Evolutionary conservation across 306 rosid genomes (phyloP), one percentile per base, ranked within the genome.

Genomic region (Cyclanthera cordifolia): DNA sequence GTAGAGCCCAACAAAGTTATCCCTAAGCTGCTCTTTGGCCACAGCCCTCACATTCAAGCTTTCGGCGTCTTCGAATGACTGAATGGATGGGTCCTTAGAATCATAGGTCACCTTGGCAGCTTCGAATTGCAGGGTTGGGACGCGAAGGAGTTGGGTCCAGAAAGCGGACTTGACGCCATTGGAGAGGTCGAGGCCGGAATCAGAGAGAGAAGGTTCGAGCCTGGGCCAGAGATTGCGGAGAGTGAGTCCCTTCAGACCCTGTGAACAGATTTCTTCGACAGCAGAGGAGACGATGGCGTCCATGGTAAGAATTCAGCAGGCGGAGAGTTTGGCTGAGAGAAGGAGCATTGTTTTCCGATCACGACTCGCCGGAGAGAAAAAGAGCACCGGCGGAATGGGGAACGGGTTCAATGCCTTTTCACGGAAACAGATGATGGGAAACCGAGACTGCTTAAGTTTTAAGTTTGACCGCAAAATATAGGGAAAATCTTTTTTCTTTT

Each of bases 1-100:
- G 76, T 92, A 89, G n/a, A 92, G 90, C 10, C 96, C 95, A 8
- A 85, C 14, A 58, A 92, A 92, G 82, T 67, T 87, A 53, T 89
- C 76, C 41, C 71, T 67, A 21, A 89, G 85, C 45, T 53, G 78
- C 39, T 77, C 81, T 12, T 74, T 77, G 43, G 95, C 80, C 39
- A 84, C 79, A 69, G 87, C 56, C 72, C 77, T 89, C 45, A 87
- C 48, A 45, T 79, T 74, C 65, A 82, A 72, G 4, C 59, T 78
- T 63, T 89, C 84, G 9, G 91, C 87, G 24, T 76, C 78, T 43
- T 82, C 73, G 73, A 76, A 69, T 47, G 85, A 72, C 78, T 49
- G 79, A 30, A 84, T 73, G 15, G 79, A 74, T 25, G 84, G 79
- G 71, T 82, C 79, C n/a, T 67, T 52, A 10, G 81, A 19, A 71